A percentile compares a stretch with the other conserved stretches of the same genome.
Evolutionary conservation across 306 rosid species (phyloP).

Genomic region (Vigna nakashimae): DNA sequence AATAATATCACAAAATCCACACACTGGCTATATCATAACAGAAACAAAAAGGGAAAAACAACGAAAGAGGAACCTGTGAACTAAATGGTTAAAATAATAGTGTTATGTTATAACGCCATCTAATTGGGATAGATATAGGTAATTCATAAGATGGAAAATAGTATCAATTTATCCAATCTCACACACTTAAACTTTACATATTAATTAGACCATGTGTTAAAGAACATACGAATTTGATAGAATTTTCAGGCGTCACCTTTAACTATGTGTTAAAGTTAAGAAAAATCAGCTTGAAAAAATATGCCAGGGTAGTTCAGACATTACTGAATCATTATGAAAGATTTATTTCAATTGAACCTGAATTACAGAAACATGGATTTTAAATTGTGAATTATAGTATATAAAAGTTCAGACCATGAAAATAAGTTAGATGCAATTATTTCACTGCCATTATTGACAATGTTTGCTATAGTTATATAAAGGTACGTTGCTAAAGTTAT

Average conservation of each 20-base stretch:
- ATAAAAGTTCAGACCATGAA: slow-evolving; percentile 16
- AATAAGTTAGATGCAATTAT: slow-evolving; percentile 32
- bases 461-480: neutral
- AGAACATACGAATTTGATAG: neutral
- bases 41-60: neutral
- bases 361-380: slow-evolving; percentile 3
- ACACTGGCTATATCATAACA: slow-evolving; percentile 24
- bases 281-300: slow-evolving; percentile 13
- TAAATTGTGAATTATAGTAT: slow-evolving; percentile 26
- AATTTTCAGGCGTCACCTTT: slow-evolving; percentile 3
- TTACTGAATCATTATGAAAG: slow-evolving; percentile 25
- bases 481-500: slow-evolving; percentile 8
- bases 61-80: slow-evolving; percentile 5
- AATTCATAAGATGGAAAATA: neutral
- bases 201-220: neutral
- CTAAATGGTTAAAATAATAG: neutral
- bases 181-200: slow-evolving; percentile 21
- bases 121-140: slow-evolving; percentile 2
- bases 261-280: neutral
- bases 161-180: slow-evolving; percentile 27
- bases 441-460: neutral
- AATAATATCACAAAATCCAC: slow-evolving; percentile 23
- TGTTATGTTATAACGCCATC: neutral
- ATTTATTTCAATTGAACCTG: slow-evolving; percentile 28
- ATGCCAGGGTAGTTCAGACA: slow-evolving; percentile 7